Base-by-base conservation (phyloP, 2,329 filamentous ascomycete genomes). In the Lomentospora prolificans region DNA sequence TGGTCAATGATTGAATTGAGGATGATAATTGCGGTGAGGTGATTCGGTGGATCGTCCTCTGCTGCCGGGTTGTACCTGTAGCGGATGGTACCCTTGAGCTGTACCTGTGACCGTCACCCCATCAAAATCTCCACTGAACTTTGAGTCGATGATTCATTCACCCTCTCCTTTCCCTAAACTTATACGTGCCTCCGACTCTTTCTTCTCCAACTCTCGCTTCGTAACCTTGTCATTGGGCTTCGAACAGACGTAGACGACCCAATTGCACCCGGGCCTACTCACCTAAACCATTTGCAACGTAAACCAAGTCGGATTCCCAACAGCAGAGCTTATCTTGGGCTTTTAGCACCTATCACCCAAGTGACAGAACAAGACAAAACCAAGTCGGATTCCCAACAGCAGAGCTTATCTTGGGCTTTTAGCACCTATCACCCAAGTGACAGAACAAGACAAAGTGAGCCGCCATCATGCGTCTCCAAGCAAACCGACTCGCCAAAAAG, bases 401-500 rank as follows among this genome's bases (percentile, higher is more conserved):
- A 51, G 25, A 51, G 22, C 44, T 9, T 48, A 25, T 22, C 44
- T 25, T 2, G n/a, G 25, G 19, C 25, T 51, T 31, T 24, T 27
- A 31, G 30, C 10, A 10, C 17, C 19, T 46, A 4, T 19, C 19
- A n/a, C 41, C 36, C n/a, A 25, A 22, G 22, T 12, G n/a, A 22
- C 22, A 12, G 27, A 30, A 25, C 28, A 6, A 51, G 25, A 4
- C 14, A 30, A n/a, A 6, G 41, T 48, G 44, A 27, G 25, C 48
- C 53, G 14, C 46, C 36, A 39, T 33, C 27, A 55, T 55, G 53
- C 51, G 33, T 41, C 30, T 50, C 10, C 55, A 56, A 48, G 33
- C 50, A 3, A 52, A 33, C 17, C 50, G 39, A 28, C 36, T 56
- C 48, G 50, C 55, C 50, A 31, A 56, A 39, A 17, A 12, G 46